Base-by-base conservation (phyloP, 2,329 filamentous ascomycete genomes). In the Fusarium continuum region DNA sequence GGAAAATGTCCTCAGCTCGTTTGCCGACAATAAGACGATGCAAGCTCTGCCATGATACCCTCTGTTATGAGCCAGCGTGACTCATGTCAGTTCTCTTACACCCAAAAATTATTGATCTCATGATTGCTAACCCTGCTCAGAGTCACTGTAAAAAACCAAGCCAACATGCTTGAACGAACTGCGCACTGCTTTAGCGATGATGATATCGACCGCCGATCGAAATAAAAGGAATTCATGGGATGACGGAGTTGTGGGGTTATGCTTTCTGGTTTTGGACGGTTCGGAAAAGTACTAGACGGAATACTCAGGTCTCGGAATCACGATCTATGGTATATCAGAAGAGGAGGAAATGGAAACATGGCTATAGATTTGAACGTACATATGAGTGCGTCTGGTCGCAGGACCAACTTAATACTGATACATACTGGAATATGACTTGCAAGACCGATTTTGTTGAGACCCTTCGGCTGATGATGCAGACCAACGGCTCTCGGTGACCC, bases 271-370 rank as follows among this genome's bases (percentile, higher is more conserved):
- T 50, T 56, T 52, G 64, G 55, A 67, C 50, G 66, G 66, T 65
- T 65, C 56, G 66, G 68, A 61, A 71, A 70, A 70, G 60, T 68
- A 69, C 45, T 63, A 70, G 68, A 70, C 56, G 56, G 68, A 54
- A 62, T 52, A 62, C 65, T 68, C 53, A 57, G 46, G 45, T 67
- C 53, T 52, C 40, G 64, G 47, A 57, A 54, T 62, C 34, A 63
- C 59, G 49, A 55, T 62, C 57, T 39, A 65, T 56, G 48, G 52
- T 50, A 68, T 59, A 64, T 62, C 55, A 56, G 44, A 48, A 50
- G 68, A 68, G 64, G 62, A 56, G 61, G 63, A 59, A 61, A 40
- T 47, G 59, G 55, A 52, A 65, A 68, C 54, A 66, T 52, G 55
- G 47, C 23, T 54, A 71, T 71, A 71, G 68, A 70, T 39, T 54